These are phyloP conservation scores for Aspergillus unguis DNA, from an alignment of 2,329 filamentous ascomycete species.

Conservation along the genomic window DNA sequence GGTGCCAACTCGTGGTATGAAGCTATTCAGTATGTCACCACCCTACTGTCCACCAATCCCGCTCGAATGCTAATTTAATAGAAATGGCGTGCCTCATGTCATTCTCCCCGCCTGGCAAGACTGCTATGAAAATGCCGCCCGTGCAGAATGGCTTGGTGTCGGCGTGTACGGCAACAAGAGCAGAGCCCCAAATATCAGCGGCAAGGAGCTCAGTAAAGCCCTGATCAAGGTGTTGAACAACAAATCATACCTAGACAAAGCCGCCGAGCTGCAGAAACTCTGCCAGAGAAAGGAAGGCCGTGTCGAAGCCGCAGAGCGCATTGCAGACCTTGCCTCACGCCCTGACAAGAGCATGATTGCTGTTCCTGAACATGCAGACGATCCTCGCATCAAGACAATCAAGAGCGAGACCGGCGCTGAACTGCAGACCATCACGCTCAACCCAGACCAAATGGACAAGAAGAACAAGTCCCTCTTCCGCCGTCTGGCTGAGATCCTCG, in stretches of 20 bases:
- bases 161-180: slow-evolving; percentile 39
- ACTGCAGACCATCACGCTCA: not conserved
- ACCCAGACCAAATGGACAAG: not conserved
- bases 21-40: slow-evolving; percentile 36
- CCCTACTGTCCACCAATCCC: not conserved
- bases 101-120: slow-evolving; percentile 47
- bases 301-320: slow-evolving; percentile 18
- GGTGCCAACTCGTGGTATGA: slow-evolving; percentile 49
- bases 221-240: slow-evolving; percentile 25
- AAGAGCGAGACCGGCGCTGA: slow-evolving; percentile 12
- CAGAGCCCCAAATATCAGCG: slow-evolving; percentile 31
- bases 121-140: slow-evolving; percentile 42
- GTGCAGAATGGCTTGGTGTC: slow-evolving; percentile 41
- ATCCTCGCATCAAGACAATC: slow-evolving; percentile 11
- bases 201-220: slow-evolving; percentile 25
- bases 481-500: slow-evolving; percentile 11
- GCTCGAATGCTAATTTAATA: slow-evolving; percentile 12
- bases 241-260: slow-evolving; percentile 18
- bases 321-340: slow-evolving; percentile 18
- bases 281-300: slow-evolving; percentile 23
- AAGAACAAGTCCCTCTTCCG: slow-evolving; percentile 11
- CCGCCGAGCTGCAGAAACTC: slow-evolving; percentile 15
- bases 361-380: slow-evolving; percentile 14
- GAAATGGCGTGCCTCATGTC: slow-evolving; percentile 44
- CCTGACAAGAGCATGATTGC: slow-evolving; percentile 19